Conservation (phyloP, 1,139 yeast genomes). For the Lodderomyces jiufengensis region DNA sequence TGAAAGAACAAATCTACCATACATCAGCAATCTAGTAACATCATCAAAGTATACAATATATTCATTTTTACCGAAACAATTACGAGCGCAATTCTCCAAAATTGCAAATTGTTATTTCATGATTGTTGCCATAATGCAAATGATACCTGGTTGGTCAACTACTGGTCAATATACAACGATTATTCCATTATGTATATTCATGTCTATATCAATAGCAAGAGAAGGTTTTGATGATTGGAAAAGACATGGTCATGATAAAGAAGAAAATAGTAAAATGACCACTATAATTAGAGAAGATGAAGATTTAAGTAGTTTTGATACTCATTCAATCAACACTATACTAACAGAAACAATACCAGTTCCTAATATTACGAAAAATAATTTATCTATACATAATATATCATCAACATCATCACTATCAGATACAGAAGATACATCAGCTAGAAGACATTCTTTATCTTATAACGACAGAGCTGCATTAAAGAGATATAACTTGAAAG, state of each 20-base stretch:
- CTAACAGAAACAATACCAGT: slow-evolving; percentile 34
- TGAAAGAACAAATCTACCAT: slow-evolving; percentile 64
- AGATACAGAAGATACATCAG: slow-evolving; percentile 9
- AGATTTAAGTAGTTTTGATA: slow-evolving; percentile 27
- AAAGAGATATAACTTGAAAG: slow-evolving; percentile 32
- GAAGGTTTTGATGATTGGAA: slow-evolving; percentile 94
- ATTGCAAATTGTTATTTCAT: slow-evolving; percentile 85
- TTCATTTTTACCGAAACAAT: slow-evolving; percentile 83
- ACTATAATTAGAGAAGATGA: slow-evolving; percentile 36
- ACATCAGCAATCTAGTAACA: slow-evolving; percentile 65
- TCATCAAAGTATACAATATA: slow-evolving; percentile 83
- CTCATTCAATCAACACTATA: slow-evolving; percentile 36
- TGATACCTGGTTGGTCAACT: slow-evolving; percentile 97
- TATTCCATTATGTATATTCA: slow-evolving; percentile 79
- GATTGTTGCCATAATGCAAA: slow-evolving; percentile 84
- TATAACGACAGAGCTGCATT: slow-evolving; percentile 27
- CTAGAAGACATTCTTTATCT: slow-evolving; percentile 3
- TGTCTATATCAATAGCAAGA: slow-evolving; percentile 85
- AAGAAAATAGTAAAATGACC: slow-evolving; percentile 69
- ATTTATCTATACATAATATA: slow-evolving; percentile 4
- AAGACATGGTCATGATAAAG: slow-evolving; percentile 80
- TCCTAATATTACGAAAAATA: neutral
- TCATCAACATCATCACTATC: slow-evolving; percentile 14
- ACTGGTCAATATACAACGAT: slow-evolving; percentile 97
- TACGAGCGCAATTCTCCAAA: slow-evolving; percentile 87